phyloP scores from a whole-genome alignment of 257 asterid species.

The Fraxinus pennsylvanica region DNA sequence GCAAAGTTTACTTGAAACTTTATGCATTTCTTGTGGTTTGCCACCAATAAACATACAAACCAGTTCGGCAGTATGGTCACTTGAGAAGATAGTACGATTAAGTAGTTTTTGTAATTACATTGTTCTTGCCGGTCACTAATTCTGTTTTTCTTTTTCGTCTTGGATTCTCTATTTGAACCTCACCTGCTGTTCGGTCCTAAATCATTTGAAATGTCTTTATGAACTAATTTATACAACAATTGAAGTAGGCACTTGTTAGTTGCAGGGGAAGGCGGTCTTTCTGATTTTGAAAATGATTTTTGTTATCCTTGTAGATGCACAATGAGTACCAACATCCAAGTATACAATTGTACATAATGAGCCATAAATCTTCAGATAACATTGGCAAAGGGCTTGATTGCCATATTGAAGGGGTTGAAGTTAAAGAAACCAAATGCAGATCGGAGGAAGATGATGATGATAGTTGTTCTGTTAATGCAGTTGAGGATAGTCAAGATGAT shows the following conservation, averaged over 20 bases:
- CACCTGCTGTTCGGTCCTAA: not conserved
- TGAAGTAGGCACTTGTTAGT: not conserved
- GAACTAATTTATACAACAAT: too few species aligned
- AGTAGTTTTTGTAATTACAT: too few species aligned
- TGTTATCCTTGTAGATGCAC: constrained; percentile 68
- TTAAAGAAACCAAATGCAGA: constrained; percentile 40
- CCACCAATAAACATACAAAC: not conserved
- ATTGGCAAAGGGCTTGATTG: constrained; percentile 29
- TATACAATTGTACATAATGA: constrained; percentile 83
- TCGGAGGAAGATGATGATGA: constrained; percentile 46
- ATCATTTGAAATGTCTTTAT: not conserved
- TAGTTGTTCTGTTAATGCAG: constrained; percentile 25
- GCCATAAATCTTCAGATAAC: constrained; percentile 44
- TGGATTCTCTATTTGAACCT: not conserved
- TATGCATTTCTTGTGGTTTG: not conserved
- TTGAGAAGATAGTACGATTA: too few species aligned
- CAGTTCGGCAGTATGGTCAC: too few species aligned
- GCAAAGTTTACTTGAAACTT: not conserved
- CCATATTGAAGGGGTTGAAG: constrained; percentile 29
- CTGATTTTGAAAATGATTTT: not conserved
- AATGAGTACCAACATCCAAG: constrained; percentile 85
- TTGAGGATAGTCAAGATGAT: constrained; percentile 23
- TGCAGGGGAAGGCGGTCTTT: not conserved
- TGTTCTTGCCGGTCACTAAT: not conserved
- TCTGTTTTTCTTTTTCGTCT: not conserved